A percentile compares a stretch with the other conserved stretches of the same genome.
These are phyloP conservation scores for Tylopilus balloui DNA, from an alignment of 768 basidiomycete genomes.

Conservation along the genomic window DNA sequence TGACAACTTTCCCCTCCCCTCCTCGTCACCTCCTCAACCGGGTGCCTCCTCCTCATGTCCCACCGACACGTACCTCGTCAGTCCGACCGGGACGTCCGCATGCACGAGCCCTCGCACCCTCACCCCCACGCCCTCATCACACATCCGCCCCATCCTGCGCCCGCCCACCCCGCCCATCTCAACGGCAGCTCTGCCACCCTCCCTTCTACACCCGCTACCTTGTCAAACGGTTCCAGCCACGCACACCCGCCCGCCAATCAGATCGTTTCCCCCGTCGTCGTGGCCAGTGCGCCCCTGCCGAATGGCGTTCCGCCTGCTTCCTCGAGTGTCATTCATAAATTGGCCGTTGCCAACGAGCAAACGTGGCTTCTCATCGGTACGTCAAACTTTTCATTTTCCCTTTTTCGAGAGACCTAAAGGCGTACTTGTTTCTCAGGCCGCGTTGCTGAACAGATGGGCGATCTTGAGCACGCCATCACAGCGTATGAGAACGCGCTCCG, in stretches of 20 bases:
- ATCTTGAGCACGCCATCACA: conserved; percentile 85
- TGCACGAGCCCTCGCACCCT: conserved; percentile 51
- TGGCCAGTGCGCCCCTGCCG: conserved; percentile 29
- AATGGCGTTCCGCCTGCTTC: conserved; percentile 24
- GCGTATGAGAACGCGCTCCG: conserved; percentile 95
- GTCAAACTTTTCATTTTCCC: conserved; percentile 7
- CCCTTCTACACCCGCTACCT: conserved; percentile 41
- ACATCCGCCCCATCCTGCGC: conserved; percentile 36
- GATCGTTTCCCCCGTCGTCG: conserved; percentile 47
- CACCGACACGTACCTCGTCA: conserved; percentile 58
- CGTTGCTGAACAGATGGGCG: conserved; percentile 92
- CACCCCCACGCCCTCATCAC: conserved; percentile 41
- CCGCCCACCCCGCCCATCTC: conserved; percentile 41
- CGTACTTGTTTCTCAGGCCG: conserved; percentile 55
- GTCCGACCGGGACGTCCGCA: conserved; percentile 55
- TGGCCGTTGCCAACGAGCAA: conserved; percentile 85
- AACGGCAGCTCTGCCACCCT: conserved; percentile 46
- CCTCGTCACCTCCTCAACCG: conserved; percentile 33
- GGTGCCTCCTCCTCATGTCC: conserved; percentile 45
- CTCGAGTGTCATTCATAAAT: conserved; percentile 60
- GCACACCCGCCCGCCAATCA: conserved; percentile 32
- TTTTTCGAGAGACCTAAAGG: conserved; percentile 13
- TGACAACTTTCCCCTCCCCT: conserved; percentile 48
- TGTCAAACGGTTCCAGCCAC: conserved; percentile 42
- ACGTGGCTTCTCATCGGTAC: conserved; percentile 92